Percentiles rank a stretch among this genome's conserved stretches.
phyloP scores from a whole-genome alignment of 257 asterid species.

The Solanum pimpinellifolium region DNA sequence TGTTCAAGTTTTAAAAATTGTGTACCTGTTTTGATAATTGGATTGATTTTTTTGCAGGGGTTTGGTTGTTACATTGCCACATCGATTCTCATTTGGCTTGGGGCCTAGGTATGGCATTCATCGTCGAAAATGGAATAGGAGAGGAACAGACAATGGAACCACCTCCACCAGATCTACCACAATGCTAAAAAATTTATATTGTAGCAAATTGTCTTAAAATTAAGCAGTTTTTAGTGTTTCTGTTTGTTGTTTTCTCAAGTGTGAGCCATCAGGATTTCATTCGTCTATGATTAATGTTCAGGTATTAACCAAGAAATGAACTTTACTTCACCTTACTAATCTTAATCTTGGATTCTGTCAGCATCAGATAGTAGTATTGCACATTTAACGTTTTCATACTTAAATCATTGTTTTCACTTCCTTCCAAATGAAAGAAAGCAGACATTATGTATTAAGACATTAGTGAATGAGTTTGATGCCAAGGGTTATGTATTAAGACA shows the following conservation, averaged over 20 bases:
- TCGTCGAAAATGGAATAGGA: slow-evolving; percentile 54
- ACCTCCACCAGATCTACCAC: slow-evolving; percentile 57
- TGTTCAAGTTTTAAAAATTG: background rate
- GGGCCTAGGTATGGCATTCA: slow-evolving; percentile 47
- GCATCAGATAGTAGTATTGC: background rate
- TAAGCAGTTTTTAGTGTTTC: background rate
- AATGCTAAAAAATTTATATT: slow-evolving; percentile 15
- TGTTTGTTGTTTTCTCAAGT: background rate
- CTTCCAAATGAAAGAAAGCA: background rate
- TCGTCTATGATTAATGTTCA: background rate
- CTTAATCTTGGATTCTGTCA: background rate
- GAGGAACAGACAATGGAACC: slow-evolving; percentile 6
- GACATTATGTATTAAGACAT: background rate
- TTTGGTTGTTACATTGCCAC: slow-evolving; percentile 66
- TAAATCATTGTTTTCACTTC: background rate
- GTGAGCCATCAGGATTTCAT: background rate
- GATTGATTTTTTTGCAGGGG: slow-evolving; percentile 23
- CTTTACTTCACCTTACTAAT: background rate
- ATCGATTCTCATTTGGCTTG: slow-evolving; percentile 55
- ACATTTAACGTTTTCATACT: background rate
- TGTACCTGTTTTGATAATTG: background rate
- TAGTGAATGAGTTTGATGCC: background rate
- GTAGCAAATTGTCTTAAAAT: background rate
- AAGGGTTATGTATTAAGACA: background rate
- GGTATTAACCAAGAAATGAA: background rate